These are phyloP conservation scores for Psophocarpus tetragonolobus DNA, from an alignment of 306 rosid species.

Conservation along the genomic window DNA sequence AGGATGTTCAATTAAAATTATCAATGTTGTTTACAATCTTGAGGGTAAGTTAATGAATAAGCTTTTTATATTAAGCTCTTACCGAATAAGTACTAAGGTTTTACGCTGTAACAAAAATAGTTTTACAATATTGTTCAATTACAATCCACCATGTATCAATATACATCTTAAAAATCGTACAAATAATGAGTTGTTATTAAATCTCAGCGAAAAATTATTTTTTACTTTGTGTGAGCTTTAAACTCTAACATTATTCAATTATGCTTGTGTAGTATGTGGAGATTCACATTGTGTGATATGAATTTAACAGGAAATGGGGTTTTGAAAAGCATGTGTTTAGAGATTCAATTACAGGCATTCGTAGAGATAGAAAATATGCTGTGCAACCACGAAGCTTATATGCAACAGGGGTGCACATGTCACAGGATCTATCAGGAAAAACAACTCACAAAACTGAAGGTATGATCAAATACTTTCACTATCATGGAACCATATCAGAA, in stretches of 20 bases:
- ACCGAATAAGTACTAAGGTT: background rate
- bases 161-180: too few species aligned
- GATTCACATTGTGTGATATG: background rate
- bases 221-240: too few species aligned
- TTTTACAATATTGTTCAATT: too few species aligned
- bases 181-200: too few species aligned
- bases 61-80: background rate
- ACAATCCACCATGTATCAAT: too few species aligned
- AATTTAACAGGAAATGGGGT: constrained; percentile 38
- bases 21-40: background rate
- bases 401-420: constrained; percentile 84
- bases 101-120: too few species aligned
- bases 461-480: constrained; percentile 68
- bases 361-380: constrained; percentile 36
- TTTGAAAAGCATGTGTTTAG: constrained; percentile 37
- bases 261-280: background rate
- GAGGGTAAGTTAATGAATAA: background rate
- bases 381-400: constrained; percentile 37
- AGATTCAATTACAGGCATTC: constrained; percentile 16
- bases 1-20: background rate
- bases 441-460: constrained; percentile 76
- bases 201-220: too few species aligned
- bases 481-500: constrained; percentile 72
- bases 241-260: background rate
- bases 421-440: constrained; percentile 61